phyloP scores from a whole-genome alignment of 2,329 filamentous ascomycete species.

The Leptodontidium sp. region DNA sequence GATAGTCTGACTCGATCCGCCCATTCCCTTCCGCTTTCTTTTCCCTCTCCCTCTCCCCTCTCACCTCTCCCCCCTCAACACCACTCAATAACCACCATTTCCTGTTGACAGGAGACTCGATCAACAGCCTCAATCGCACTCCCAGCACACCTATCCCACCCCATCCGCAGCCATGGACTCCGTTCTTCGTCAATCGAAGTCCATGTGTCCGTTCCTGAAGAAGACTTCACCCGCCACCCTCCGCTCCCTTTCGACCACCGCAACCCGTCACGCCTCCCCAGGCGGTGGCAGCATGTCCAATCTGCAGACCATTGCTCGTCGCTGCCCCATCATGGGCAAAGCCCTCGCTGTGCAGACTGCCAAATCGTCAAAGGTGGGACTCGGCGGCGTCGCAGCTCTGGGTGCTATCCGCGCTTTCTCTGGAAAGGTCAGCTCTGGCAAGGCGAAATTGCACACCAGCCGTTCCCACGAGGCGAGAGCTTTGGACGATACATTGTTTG shows the following conservation, averaged over 20 bases:
- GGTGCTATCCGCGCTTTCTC: constrained; percentile 61
- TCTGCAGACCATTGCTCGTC: constrained; percentile 90
- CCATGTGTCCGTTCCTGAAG: constrained; percentile 97
- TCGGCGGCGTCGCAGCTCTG: constrained; percentile 53
- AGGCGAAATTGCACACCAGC: constrained; percentile 84
- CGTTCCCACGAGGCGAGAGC: constrained; percentile 79
- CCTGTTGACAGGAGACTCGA: constrained; percentile 25
- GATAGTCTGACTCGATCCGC: constrained; percentile 19
- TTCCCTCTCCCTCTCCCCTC: not conserved
- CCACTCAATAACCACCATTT: constrained; percentile 14
- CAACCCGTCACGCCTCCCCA: constrained; percentile 65
- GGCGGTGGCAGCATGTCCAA: constrained; percentile 96
- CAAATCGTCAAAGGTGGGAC: constrained; percentile 55
- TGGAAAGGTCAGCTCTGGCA: constrained; percentile 61
- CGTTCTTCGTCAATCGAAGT: constrained; percentile 92
- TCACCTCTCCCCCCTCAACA: not conserved
- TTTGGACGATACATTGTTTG: constrained; percentile 65
- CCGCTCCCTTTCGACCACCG: constrained; percentile 80
- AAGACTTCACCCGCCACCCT: constrained; percentile 91
- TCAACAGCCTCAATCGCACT: not conserved
- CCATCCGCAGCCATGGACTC: constrained; percentile 77
- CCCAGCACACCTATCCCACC: not conserved
- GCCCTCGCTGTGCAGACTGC: constrained; percentile 87
- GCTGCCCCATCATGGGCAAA: constrained; percentile 99
- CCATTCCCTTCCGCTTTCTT: not conserved